phyloP scores from a whole-genome alignment of 192 early-diverging fungal species.

The Podila minutissima region DNA sequence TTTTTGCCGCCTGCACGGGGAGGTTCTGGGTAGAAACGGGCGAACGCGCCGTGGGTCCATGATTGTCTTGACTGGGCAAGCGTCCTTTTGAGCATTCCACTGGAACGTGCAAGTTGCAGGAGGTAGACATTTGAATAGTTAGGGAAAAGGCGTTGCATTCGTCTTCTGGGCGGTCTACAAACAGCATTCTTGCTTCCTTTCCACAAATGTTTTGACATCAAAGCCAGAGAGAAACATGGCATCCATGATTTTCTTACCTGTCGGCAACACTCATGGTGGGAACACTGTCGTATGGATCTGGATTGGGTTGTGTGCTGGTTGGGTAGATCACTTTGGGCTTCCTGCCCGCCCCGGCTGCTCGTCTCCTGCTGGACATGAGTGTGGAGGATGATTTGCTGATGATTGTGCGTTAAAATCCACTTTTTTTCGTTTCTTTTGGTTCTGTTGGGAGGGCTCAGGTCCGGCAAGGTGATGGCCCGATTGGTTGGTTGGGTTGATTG shows the following conservation, averaged over 20 bases:
- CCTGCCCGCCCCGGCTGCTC: constrained; percentile 3
- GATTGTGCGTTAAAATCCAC: too few relatives aligned
- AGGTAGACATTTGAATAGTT: not conserved
- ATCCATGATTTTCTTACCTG: constrained; percentile 20
- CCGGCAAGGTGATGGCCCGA: too few relatives aligned
- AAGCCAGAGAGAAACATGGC: not conserved
- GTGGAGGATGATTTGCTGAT: not conserved
- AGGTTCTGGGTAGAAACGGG: constrained; percentile 31
- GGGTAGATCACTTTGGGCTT: constrained; percentile 22
- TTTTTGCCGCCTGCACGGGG: constrained; percentile 36
- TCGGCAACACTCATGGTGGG: constrained; percentile 40
- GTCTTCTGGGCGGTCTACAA: not conserved
- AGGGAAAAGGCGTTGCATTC: not conserved
- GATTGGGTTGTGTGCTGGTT: constrained; percentile 19
- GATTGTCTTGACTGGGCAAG: constrained; percentile 25
- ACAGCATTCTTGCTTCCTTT: not conserved
- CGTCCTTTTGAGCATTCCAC: constrained; percentile 28
- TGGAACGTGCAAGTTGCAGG: not conserved
- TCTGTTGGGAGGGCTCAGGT: not conserved
- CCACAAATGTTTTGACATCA: not conserved
- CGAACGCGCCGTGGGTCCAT: constrained; percentile 43
- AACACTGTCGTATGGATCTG: constrained; percentile 17
- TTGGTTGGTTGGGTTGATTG: too few relatives aligned
- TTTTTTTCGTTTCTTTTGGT: not conserved
- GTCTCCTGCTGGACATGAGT: constrained; percentile 4